These are phyloP conservation scores for Hortiboletus campestris DNA, from an alignment of 768 basidiomycete genomes.

Conservation along the genomic window DNA sequence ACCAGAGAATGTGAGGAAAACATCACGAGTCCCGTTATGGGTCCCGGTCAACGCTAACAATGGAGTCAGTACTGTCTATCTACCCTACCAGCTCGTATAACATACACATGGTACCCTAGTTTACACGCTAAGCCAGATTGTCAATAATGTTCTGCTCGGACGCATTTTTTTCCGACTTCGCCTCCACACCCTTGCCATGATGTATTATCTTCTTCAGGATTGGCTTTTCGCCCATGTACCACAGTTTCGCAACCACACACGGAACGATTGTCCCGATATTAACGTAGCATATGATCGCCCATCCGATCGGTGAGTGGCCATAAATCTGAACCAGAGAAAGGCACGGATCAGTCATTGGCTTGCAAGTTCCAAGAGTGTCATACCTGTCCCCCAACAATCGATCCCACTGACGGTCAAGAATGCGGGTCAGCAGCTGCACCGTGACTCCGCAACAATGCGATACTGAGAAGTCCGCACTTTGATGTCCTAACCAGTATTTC, in stretches of 20 bases:
- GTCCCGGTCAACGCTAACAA: too few relatives aligned
- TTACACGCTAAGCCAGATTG: not conserved
- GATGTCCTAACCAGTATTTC: not conserved
- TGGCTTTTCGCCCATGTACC: not conserved
- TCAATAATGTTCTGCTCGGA: not conserved
- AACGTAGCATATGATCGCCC: not conserved
- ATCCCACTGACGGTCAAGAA: not conserved
- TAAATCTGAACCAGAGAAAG: not conserved
- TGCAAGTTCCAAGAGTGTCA: not conserved
- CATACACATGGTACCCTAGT: not conserved
- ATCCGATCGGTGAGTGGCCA: not conserved
- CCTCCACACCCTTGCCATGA: not conserved
- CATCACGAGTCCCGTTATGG: too few relatives aligned
- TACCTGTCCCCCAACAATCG: not conserved
- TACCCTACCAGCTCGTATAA: not conserved
- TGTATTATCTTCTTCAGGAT: not conserved
- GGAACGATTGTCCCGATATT: not conserved
- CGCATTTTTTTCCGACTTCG: not conserved
- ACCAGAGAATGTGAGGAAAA: too few relatives aligned
- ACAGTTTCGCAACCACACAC: not conserved
- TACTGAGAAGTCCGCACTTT: too few relatives aligned
- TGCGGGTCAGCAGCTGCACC: not conserved
- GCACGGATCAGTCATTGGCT: not conserved
- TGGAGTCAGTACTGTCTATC: too few relatives aligned
- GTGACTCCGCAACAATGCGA: not conserved